Evolutionary conservation across 108 stramenopile species (phyloP).

Genomic region (Stephanodiscus minutulus): DNA sequence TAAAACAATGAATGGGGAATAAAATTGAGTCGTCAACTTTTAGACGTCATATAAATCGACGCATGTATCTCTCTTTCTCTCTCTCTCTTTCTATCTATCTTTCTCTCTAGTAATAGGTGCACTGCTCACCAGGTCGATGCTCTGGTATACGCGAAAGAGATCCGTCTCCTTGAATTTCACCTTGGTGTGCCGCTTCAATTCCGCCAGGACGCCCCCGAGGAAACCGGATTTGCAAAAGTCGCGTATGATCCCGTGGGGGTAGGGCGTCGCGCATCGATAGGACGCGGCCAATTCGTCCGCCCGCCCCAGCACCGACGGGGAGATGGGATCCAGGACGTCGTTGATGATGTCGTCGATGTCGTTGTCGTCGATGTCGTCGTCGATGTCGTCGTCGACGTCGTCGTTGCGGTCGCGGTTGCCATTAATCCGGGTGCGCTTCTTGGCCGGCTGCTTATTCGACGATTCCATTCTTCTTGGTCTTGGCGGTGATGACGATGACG

Average conservation of each 20-base stretch:
- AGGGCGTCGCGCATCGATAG: slow-evolving; percentile 61
- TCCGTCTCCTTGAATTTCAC: slow-evolving; percentile 97
- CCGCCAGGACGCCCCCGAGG: slow-evolving; percentile 65
- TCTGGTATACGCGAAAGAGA: slow-evolving; percentile 93
- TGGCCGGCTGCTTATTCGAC: neutral
- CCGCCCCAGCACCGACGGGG: slow-evolving; percentile 26
- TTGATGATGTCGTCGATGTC: slow-evolving; percentile 8
- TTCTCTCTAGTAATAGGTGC: too few species aligned
- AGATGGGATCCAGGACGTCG: slow-evolving; percentile 41
- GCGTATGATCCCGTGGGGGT: slow-evolving; percentile 65
- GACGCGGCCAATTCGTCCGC: slow-evolving; percentile 23
- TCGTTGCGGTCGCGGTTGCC: neutral
- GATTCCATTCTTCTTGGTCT: too few species aligned
- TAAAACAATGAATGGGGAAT: too few species aligned
- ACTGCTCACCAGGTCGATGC: slow-evolving; percentile 86
- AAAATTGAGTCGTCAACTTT: too few species aligned
- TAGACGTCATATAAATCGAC: too few species aligned
- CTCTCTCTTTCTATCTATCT: too few species aligned
- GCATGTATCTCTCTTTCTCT: too few species aligned
- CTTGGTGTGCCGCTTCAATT: slow-evolving; percentile 87
- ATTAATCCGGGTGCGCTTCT: slow-evolving; percentile 4
- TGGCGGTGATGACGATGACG: too few species aligned
- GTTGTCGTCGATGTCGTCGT: neutral
- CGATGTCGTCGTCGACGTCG: neutral
- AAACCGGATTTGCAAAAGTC: slow-evolving; percentile 66